Base-by-base conservation (phyloP, 192 early-diverging fungal species). In the Backusella westeae region DNA sequence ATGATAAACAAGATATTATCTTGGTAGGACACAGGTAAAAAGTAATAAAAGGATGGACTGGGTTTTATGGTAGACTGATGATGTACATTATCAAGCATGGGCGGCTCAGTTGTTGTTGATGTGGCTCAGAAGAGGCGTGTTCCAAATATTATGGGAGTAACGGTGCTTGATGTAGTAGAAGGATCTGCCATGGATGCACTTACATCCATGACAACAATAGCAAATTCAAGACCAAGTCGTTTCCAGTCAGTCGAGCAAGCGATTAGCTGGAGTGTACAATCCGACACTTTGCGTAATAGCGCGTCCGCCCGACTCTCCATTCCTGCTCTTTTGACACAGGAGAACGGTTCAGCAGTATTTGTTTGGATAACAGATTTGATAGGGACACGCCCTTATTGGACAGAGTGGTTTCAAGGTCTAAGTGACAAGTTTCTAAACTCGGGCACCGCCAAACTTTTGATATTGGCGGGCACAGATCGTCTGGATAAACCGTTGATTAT, bases 111-210 rank as follows among this genome's bases (percentile, higher is more conserved):
- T 19, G 88, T 91, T 14, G 86, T 89, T 7, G 87, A 94, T 73
- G 89, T 83, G 6, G 91, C 89, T 0, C 84, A 83, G 26, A 84
- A 86, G 34, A 75, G 77, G 49, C 69, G 80, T 76, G 72, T 93
- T 8, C 52, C 76, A 19, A 84, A 85, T 32, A 69, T 94, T 0
- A 67, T 86, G 10, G 93, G 94, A 1, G 80, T 95, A 10, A 87
- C 88, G 4, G 88, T 94, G 0, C 74, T 95, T 17, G 94, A 95
- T 79, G 91, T 95, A 39, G 93, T 94, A 38, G 94, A 95, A 81
- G 94, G 94, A 2, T 87, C 86, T 8, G 90, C 90, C 8, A 78
- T 90, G 69, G 89, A 91, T 70, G 85, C 90, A 44, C 52, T 91
- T 42, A 68, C 82, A 2, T 76, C 79, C 56, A 88, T 91, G 84